A percentile compares a stretch with the other conserved stretches of the same genome.
Conservation (phyloP, 345 rosid species). For the Geranium rotundifolium region DNA sequence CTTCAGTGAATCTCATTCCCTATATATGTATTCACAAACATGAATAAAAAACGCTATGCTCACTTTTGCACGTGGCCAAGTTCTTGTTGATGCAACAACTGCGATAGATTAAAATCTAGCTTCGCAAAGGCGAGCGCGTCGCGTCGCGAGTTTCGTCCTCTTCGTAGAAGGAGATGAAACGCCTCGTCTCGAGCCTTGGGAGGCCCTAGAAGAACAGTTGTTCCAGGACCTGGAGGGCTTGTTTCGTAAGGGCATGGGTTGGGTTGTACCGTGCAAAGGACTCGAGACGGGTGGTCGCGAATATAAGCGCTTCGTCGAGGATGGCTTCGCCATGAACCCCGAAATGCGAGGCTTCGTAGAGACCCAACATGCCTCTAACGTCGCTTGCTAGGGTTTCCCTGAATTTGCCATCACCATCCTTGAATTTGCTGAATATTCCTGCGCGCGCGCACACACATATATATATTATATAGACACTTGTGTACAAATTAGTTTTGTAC, state of each 20-base stretch:
- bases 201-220: not conserved
- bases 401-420: not conserved
- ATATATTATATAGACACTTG: too few relatives aligned
- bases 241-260: not conserved
- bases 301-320: too few relatives aligned
- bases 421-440: not conserved
- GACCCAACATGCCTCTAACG: not conserved
- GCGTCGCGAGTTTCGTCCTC: not conserved
- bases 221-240: not conserved
- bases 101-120: slow-evolving; percentile 11
- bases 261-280: too few relatives aligned
- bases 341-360: too few relatives aligned
- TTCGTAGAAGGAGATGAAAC: slow-evolving; percentile 5
- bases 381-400: not conserved
- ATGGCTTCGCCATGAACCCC: too few relatives aligned
- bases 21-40: too few relatives aligned
- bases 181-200: slow-evolving; percentile 4
- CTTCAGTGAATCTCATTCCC: too few relatives aligned
- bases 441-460: too few relatives aligned
- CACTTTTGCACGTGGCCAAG: not conserved
- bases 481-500: too few relatives aligned
- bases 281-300: not conserved
- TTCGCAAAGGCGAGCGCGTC: slow-evolving; percentile 5
- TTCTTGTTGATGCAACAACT: slow-evolving; percentile 7
- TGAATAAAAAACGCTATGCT: too few relatives aligned